phyloP scores from a whole-genome alignment of 805 yeast species.

The Scheffersomyces amazonensis region DNA sequence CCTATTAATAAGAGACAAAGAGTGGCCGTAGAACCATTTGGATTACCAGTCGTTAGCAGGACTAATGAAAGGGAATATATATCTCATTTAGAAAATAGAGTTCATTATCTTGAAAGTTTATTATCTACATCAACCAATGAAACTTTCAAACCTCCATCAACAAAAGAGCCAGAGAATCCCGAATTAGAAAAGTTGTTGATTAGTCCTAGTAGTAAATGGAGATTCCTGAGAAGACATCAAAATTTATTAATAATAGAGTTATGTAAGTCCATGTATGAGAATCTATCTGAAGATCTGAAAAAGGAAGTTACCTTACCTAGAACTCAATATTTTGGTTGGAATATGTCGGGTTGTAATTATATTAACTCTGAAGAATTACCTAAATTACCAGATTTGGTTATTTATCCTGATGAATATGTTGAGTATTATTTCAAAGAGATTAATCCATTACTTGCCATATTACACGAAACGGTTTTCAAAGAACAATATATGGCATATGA shows the following conservation, averaged over 20 bases:
- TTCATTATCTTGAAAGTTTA: conserved; percentile 36
- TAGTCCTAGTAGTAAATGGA: conserved; percentile 39
- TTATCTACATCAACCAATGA: conserved; percentile 14
- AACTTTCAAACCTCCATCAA: conserved; percentile 8
- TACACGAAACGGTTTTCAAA: conserved; percentile 53
- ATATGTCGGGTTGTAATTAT: conserved; percentile 57
- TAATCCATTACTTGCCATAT: conserved; percentile 50
- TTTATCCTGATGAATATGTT: conserved; percentile 14
- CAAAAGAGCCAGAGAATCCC: conserved; percentile 20
- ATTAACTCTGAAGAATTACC: conserved; percentile 33
- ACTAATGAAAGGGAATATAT: conserved; percentile 18
- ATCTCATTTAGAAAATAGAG: conserved; percentile 36
- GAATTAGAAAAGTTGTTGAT: conserved; percentile 14
- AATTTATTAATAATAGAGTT: conserved; percentile 38
- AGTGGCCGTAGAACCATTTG: conserved; percentile 12
- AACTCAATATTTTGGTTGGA: conserved; percentile 65
- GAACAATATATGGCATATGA: conserved; percentile 42
- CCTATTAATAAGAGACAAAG: conserved; percentile 10
- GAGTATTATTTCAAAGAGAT: conserved; percentile 45
- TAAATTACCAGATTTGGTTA: conserved; percentile 21
- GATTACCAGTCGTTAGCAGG: conserved; percentile 15
- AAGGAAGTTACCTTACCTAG: conserved; percentile 45
- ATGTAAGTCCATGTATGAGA: conserved; percentile 28
- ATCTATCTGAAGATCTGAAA: conserved; percentile 31
- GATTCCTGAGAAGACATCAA: conserved; percentile 47